phyloP scores from a whole-genome alignment of 345 rosid species.

The Cardamine chenopodiifolia region DNA sequence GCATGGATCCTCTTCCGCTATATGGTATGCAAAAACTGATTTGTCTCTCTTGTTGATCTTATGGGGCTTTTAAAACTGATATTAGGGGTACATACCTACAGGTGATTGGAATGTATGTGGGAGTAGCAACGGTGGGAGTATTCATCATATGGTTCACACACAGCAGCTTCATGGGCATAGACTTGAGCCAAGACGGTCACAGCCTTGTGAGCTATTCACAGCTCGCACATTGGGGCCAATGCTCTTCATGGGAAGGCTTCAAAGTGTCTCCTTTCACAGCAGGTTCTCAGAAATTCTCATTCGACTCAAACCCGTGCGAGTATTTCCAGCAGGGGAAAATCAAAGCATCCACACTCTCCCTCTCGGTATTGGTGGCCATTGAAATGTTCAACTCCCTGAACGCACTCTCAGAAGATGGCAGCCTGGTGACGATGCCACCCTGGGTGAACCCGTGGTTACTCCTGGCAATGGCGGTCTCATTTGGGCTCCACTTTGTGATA shows the following conservation, averaged over 20 bases:
- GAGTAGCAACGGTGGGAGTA: constrained; percentile 88
- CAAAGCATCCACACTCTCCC: constrained; percentile 89
- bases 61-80: not conserved
- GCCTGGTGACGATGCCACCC: constrained; percentile 90
- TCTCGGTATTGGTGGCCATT: constrained; percentile 86
- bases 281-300: constrained; percentile 56
- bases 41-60: constrained; percentile 10
- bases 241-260: constrained; percentile 75
- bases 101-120: constrained; percentile 96
- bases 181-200: constrained; percentile 92
- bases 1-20: constrained; percentile 99
- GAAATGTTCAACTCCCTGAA: constrained; percentile 98
- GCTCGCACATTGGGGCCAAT: constrained; percentile 83
- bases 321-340: constrained; percentile 83
- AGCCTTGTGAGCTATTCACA: constrained; percentile 80
- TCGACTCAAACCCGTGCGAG: constrained; percentile 73
- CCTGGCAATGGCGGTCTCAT: constrained; percentile 83
- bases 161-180: constrained; percentile 69
- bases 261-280: constrained; percentile 75
- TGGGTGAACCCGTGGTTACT: constrained; percentile 76
- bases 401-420: constrained; percentile 88
- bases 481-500: constrained; percentile 83
- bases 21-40: constrained; percentile 52
- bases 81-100: constrained; percentile 25
- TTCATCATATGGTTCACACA: constrained; percentile 96